Evolutionary conservation across 768 basidiomycete species (phyloP), one percentile per base, ranked within the genome.

Genomic region (Tricholoma flavovirens): DNA sequence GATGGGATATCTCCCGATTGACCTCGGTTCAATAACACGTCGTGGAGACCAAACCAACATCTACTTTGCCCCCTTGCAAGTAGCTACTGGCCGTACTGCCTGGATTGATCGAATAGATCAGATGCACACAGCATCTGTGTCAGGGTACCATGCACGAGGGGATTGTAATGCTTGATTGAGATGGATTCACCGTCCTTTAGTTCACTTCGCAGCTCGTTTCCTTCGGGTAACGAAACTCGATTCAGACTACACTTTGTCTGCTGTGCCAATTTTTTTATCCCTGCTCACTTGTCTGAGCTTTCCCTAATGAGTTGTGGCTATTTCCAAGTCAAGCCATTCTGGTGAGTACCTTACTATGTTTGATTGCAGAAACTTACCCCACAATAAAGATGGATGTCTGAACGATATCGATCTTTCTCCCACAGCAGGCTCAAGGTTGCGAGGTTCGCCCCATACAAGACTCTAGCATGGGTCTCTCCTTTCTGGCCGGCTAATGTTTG

Each of bases 201-300:
- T 68, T 65, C 71, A 74, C 69, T 72, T 73, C 68, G 71, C 70
- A 69, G 69, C 67, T 56, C 64, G 59, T 58, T 40, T 51, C 35
- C 54, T 36, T 26, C 22, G 48, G 53, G 35, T 42, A 15, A 53
- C 46, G 64, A 58, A 75, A 73, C 72, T 73, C 73, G 69, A 74
- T 75, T 76, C 74, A 76, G 75, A 76, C 72, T 76, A 73, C 64
- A 74, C 73, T 72, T 65, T 58, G 69, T 66, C 73, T 73, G 71
- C 69, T 66, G 68, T 62, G 56, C 11, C 42, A 64, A 63, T 62
- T 62, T 62, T 66, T 66, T 55, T 21, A 45, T 38, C 7, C 26
- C 11, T 8, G 54, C 38, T 54, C 49, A 58, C 54, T 61, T 19
- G 52, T 55, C 29, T 59, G 57, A 55, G 52, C 43, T 29, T 22